Base-by-base conservation (phyloP, 2,329 filamentous ascomycete genomes). In the Fusarium sp. region DNA sequence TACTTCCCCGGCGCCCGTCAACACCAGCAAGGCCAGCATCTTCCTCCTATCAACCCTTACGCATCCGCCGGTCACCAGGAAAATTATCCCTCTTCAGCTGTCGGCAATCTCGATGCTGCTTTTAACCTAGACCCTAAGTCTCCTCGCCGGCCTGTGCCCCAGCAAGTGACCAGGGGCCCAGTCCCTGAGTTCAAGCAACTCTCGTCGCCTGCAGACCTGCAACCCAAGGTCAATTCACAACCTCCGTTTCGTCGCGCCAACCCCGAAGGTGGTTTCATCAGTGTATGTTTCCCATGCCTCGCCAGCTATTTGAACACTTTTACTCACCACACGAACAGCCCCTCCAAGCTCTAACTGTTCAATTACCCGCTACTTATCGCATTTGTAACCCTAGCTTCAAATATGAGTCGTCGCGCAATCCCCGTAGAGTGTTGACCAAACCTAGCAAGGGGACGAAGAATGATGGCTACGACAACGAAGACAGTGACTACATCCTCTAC, bases 341-440 rank as follows among this genome's bases (percentile, higher is more conserved):
- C 52, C 87, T 99, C 53, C 95, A 98, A 91, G 95, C 96, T 50
- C 87, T 99, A 67, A 99, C 96, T 3, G 92, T 93, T 42, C 95
- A 98, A 77, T 86, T 99, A 23, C 95, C 96, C 18, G 92, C 95
- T 8, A 98, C 96, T 4, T 99, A 99, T 84, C 92, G 96, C 76
- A 98, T 99, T 81, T 99, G 96, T 85, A 99, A 99, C 80, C 95
- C 95, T 6, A 91, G 89, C 77, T 99, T 99, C 87, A 98, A 99
- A 84, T 99, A 99, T 83, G 96, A 99, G 80, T 98, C 96, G 18
- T 98, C 96, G 58, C 90, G 96, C 73, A 99, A 99, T 79, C 96
- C 96, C 41, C 92, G 96, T 69, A 90, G 96, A 80, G 96, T 99
- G 53, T 87, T 99, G 73, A 99, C 96, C 18, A 99, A 99, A 82